Evolutionary conservation across 129 eudicot species (phyloP).

Genomic region (Pittosporum tobira): DNA sequence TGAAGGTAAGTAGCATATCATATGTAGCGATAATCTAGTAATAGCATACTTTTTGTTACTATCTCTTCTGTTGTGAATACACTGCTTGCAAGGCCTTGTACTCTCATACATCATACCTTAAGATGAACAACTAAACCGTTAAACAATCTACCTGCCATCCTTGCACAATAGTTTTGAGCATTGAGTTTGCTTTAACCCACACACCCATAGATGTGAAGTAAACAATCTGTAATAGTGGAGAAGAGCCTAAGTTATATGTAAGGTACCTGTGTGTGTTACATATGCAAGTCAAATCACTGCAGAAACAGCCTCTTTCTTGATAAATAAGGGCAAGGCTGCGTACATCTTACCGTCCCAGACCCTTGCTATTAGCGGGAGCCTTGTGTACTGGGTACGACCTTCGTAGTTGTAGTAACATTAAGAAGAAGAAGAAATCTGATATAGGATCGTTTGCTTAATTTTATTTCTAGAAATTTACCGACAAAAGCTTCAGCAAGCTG

Average conservation of each 20-base stretch:
- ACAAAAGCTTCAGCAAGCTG: constrained; percentile 72
- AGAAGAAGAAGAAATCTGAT: background rate
- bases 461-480: constrained; percentile 62
- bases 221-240: too few relatives aligned
- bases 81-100: background rate
- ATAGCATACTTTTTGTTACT: background rate
- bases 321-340: too few relatives aligned
- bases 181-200: too few relatives aligned
- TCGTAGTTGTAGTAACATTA: constrained; percentile 4
- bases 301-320: too few relatives aligned
- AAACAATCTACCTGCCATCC: background rate
- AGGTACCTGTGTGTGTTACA: too few relatives aligned
- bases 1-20: constrained; percentile 45
- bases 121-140: too few relatives aligned
- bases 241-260: too few relatives aligned
- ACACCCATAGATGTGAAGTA: background rate
- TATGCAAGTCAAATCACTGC: too few relatives aligned
- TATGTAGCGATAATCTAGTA: background rate
- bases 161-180: too few relatives aligned
- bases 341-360: too few relatives aligned
- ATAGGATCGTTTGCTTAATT: constrained; percentile 1
- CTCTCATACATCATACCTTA: background rate
- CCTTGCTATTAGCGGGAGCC: too few relatives aligned
- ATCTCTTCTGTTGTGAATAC: background rate
- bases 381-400: too few relatives aligned